Base-by-base conservation (phyloP, 805 yeast genomes). In the Candida boleticola region DNA sequence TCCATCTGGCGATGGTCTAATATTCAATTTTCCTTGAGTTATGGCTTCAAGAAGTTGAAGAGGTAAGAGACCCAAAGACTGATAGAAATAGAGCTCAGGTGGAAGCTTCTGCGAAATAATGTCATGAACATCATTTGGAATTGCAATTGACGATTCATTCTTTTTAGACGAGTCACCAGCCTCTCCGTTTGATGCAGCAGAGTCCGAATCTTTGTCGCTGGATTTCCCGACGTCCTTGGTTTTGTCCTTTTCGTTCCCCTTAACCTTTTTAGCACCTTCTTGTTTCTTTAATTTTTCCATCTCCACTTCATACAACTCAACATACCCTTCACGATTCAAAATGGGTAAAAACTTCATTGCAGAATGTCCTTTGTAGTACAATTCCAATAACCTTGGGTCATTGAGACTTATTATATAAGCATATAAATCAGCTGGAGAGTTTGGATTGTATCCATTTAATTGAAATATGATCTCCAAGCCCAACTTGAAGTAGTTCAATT, bases 61-160 rank as follows among this genome's bases (percentile, higher is more conserved):
- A 5, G 82, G 77, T 10, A 85, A 66, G 19, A 90, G 58, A 1
- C 97, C 98, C 44, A 85, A 61, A 1, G 95, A 83, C 56, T 80
- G 80, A 61, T 89, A 93, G 58, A 83, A 89, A 54, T 79, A 83
- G 32, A 85, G 73, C 63, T 90, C 98, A 41, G 88, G 85, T 1
- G 97, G 95, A 39, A 93, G 69, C 56, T 90, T 78, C 60, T 85
- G 88, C 7, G 95, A 89, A 37, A 93, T 74, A 36, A 89, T 77
- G 36, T 83, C 89, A 58, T 87, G 93, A 10, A 87, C 68, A 60
- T 89, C 95, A 46, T 79, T 77, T 3, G 98, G 97, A 36, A 84
- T 64, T 41, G 66, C 66, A 29, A 61, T 51, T 13, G 35, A 14
- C 4, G 33, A n/a, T 4, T 16, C 17, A 21, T 13, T 22, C 5